Evolutionary conservation across 257 asterid species (phyloP), one percentile per base, ranked within the genome.

Genomic region (Salvia splendens): DNA sequence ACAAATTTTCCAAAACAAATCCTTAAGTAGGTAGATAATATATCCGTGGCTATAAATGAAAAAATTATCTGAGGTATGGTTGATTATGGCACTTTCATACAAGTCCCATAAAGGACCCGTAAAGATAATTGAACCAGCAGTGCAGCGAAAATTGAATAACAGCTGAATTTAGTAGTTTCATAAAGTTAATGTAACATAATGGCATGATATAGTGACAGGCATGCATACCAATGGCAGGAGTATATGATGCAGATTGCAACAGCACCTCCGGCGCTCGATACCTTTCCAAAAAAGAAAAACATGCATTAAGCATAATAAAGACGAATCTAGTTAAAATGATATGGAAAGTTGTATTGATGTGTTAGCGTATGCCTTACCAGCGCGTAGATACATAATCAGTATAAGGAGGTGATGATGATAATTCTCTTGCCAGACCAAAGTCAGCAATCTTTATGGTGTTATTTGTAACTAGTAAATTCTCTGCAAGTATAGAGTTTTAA

Each of bases 261-360:
- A 93, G 79, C 53, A 93, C 97, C 81, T 93, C 99, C n/a, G 97
- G 97, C 24, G 99, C 99, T 71, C 99, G 97, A 70, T 93, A 93
- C 99, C 97, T 93, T 55, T 41, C 71, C 28, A 47, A 59, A 68
- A 5, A 6, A 5, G 38, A 33, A 33, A 33, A 33, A 5, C 38
- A 33, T 5, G 6, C 38, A 33, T 33, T 33, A 33, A 5, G 6
- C 38, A 33, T 33, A 0, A 3, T 33, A 4, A 33, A 3, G 6
- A 33, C 38, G 6, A 4, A 33, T 5, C 5, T 24, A 33, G 38
- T 33, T 48, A 65, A 4, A 61, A 65, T 24, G 30, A 24, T 24
- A 24, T 24, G 30, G 30, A 45, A 65, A 14, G 77, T 49, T 47
- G 11, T 35, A 20, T 60, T 14, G 64, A 14, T 52, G 69, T 42